phyloP scores from a whole-genome alignment of 1,139 yeast genomes.

The Suhomyces terraborum region DNA sequence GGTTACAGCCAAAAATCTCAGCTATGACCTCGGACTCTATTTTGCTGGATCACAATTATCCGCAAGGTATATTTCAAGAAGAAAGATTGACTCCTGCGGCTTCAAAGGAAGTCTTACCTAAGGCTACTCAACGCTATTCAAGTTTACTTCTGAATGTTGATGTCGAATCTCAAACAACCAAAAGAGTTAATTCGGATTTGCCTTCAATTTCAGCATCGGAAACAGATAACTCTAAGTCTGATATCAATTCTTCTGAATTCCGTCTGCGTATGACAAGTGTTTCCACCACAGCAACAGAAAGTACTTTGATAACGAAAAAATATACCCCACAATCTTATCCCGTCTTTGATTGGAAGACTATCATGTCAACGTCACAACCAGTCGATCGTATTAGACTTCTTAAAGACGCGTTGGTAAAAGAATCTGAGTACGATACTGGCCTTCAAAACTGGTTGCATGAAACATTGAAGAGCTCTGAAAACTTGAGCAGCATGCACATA shows the following conservation, averaged over 20 bases:
- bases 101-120: constrained; percentile 21
- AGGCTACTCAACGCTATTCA: constrained; percentile 22
- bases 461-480: constrained; percentile 39
- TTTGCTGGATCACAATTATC: constrained; percentile 29
- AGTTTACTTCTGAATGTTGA: constrained; percentile 24
- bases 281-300: constrained; percentile 6
- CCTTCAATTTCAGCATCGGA: constrained; percentile 1
- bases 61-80: constrained; percentile 30
- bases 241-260: neutral
- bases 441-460: constrained; percentile 49
- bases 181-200: constrained; percentile 9
- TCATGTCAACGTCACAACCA: constrained; percentile 47
- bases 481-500: constrained; percentile 41
- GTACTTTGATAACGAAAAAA: constrained; percentile 7
- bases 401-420: constrained; percentile 44
- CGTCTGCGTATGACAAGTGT: constrained; percentile 5
- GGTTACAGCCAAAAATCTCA: constrained; percentile 2
- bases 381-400: constrained; percentile 43
- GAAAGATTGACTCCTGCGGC: constrained; percentile 33
- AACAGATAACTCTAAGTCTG: neutral
- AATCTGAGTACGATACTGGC: constrained; percentile 46
- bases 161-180: constrained; percentile 3
- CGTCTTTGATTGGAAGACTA: constrained; percentile 47
- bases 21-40: constrained; percentile 30
- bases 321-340: constrained; percentile 29